phyloP scores from a whole-genome alignment of 805 yeast genomes.

The Candida nanaspora region DNA sequence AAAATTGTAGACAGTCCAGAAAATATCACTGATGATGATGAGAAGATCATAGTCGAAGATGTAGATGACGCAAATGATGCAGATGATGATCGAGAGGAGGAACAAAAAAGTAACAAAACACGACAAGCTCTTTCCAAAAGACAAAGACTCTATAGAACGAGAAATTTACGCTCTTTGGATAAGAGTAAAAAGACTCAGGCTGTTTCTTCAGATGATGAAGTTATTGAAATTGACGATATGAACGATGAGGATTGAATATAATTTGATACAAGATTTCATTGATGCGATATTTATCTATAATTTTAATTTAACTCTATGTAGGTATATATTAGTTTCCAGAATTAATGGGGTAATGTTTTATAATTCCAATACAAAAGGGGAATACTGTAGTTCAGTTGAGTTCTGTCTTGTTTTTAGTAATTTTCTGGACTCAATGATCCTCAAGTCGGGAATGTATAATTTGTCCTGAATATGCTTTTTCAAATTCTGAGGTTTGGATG shows the following conservation, averaged over 20 bases:
- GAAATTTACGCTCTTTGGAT: not conserved
- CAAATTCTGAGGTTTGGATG: not conserved
- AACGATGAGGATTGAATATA: not conserved
- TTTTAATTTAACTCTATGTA: not conserved
- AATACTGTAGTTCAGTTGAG: too few relatives aligned
- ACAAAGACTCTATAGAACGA: not conserved
- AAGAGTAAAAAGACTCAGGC: slow-evolving; percentile 4
- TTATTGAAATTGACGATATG: not conserved
- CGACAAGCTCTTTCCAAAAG: not conserved
- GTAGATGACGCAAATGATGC: too few relatives aligned
- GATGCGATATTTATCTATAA: not conserved
- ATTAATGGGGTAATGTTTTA: not conserved
- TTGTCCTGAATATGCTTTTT: slow-evolving; percentile 8
- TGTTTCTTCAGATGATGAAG: not conserved
- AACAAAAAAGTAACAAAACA: not conserved
- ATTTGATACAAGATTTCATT: not conserved
- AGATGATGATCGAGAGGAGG: not conserved
- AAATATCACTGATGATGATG: not conserved
- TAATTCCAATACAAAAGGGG: too few relatives aligned
- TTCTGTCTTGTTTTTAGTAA: not conserved
- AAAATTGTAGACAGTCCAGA: too few relatives aligned
- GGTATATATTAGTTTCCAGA: not conserved
- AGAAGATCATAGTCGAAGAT: not conserved
- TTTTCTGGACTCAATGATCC: slow-evolving; percentile 35
- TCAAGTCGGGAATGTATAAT: slow-evolving; percentile 34